phyloP scores from a whole-genome alignment of 768 basidiomycete genomes.

The Mycena maculata region DNA sequence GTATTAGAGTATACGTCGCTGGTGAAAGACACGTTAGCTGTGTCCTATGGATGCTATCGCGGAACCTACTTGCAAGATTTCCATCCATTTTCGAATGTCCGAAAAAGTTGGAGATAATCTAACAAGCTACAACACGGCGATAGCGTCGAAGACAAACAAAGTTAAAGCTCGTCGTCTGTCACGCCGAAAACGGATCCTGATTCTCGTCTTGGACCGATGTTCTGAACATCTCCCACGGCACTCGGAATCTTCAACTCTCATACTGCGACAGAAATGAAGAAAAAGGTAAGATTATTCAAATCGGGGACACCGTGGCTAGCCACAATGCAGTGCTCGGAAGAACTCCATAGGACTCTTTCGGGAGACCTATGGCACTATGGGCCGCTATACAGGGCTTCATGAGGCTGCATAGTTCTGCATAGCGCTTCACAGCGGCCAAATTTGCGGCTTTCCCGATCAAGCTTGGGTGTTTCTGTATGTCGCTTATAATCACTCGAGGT shows the following conservation, averaged over 20 bases:
- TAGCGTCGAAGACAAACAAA: neutral
- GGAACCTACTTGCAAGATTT: conserved; percentile 62
- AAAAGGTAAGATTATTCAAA: conserved; percentile 62
- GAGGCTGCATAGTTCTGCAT: too few relatives aligned
- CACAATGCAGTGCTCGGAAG: too few relatives aligned
- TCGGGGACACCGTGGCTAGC: too few relatives aligned
- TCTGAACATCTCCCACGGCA: neutral
- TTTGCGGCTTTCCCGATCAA: too few relatives aligned
- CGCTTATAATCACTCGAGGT: conserved; percentile 64
- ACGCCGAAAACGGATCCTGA: neutral
- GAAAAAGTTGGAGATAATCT: neutral
- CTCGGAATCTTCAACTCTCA: neutral
- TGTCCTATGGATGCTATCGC: neutral
- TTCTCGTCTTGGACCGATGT: conserved; percentile 2
- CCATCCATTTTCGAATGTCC: conserved; percentile 59
- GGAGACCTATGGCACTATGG: too few relatives aligned
- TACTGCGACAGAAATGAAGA: conserved; percentile 58
- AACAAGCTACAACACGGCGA: neutral
- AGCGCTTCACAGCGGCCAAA: too few relatives aligned
- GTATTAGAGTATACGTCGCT: conserved; percentile 84
- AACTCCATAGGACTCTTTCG: too few relatives aligned
- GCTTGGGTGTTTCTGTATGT: neutral
- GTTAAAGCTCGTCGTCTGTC: neutral
- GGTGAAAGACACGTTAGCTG: conserved; percentile 21
- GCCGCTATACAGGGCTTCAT: too few relatives aligned